Evolutionary conservation across 2,329 filamentous ascomycete genomes (phyloP), one percentile per base, ranked within the genome.

Genomic region (Microdochium bolleyi): DNA sequence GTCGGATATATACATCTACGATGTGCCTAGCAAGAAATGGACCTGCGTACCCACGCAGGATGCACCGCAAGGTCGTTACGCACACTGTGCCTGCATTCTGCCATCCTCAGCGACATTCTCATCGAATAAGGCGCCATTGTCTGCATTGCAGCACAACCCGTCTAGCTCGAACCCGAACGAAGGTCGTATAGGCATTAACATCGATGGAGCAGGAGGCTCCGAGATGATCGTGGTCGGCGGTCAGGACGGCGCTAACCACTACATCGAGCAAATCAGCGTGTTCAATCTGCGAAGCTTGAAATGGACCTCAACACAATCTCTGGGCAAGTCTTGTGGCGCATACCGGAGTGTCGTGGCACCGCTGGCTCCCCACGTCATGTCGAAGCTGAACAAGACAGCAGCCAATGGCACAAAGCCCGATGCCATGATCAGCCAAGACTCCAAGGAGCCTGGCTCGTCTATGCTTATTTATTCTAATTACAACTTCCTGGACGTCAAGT

Each of bases 401-500:
- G 61, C 67, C 3, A 71, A 70, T 46, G 67, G 66, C 11, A 59
- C 67, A 44, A 70, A 73, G 7, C 64, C 65, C 2, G 77, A 80
- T 5, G 66, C 69, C 13, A 69, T 69, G n/a, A 74, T 76, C 56
- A 77, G 75, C 57, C 75, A 78, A 52, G 80, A 84, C 57, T 67
- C 73, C 3, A 75, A 76, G 27, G 82, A 85, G 50, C 68, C 78
- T 0, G 81, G 80, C 7, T 83, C 82, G 1, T 85, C 83, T 1
- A 96, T 97, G 91, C 79, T 99, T 56, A 95, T 99, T 48, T 99
- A 99, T 69, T 97, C 92, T 24, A 99, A 99, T 67, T 99, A 99
- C 71, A 97, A 99, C 70, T 99, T 99, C 64, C 70, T 99, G 52
- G 92, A 99, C 62, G 94, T 99, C 59, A 97, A 96, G 67, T 75